phyloP scores from a whole-genome alignment of 23 red algal genomes.

The Gracilaria gracilis region DNA sequence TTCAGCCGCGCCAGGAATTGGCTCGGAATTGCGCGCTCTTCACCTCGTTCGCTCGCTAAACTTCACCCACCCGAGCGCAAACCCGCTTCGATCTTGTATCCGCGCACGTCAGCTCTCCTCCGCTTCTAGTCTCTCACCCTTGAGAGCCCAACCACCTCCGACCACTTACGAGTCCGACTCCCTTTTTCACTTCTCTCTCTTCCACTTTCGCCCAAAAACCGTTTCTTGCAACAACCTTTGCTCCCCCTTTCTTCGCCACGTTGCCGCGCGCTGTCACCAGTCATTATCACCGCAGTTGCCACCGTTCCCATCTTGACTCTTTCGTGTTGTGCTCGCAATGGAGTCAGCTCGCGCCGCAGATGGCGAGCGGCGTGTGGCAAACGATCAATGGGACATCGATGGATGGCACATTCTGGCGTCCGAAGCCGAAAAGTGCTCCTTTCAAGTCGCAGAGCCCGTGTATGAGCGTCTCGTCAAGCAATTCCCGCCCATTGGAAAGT shows the following conservation, averaged over 20 bases:
- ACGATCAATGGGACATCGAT: slow-evolving; percentile 69
- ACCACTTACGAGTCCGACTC: not conserved
- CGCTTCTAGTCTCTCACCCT: too few species aligned
- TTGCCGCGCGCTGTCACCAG: not conserved
- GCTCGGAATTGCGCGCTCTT: too few species aligned
- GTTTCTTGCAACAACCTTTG: not conserved
- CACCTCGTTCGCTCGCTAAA: too few species aligned
- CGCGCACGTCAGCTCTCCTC: too few species aligned
- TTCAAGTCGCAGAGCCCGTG: slow-evolving; percentile 51
- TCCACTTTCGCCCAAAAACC: not conserved
- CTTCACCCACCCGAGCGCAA: too few species aligned
- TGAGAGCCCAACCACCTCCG: too few species aligned
- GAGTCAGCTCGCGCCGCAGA: slow-evolving; percentile 58
- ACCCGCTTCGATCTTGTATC: too few species aligned
- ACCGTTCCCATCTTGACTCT: not conserved
- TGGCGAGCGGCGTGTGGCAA: slow-evolving; percentile 56
- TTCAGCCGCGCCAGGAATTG: not conserved
- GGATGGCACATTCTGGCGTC: slow-evolving; percentile 69
- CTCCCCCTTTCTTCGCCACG: not conserved
- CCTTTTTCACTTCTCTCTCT: not conserved
- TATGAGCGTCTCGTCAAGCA: slow-evolving; percentile 62
- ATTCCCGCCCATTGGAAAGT: slow-evolving; percentile 69
- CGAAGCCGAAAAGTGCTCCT: slow-evolving; percentile 42
- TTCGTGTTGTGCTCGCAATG: slow-evolving; percentile 29
- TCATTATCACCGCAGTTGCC: not conserved